phyloP scores from a whole-genome alignment of 2,329 filamentous ascomycete species.

The Fusarium illudens region DNA sequence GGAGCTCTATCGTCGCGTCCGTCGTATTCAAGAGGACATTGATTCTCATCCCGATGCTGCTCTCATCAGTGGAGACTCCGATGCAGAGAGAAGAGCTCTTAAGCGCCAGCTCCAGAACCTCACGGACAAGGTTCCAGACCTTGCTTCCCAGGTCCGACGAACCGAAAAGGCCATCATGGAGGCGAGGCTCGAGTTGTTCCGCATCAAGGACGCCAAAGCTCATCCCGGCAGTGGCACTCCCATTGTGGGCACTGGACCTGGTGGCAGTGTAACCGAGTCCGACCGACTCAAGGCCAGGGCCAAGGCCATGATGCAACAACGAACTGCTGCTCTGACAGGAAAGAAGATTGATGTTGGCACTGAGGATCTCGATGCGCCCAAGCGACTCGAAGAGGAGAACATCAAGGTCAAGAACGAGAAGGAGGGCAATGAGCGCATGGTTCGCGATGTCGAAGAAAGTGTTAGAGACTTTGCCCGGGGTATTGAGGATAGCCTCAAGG shows the following conservation, averaged over 20 bases:
- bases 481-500: constrained; percentile 87
- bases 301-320: constrained; percentile 98
- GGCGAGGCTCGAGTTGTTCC: constrained; percentile 89
- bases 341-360: constrained; percentile 74
- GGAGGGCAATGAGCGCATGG: constrained; percentile 96
- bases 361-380: constrained; percentile 80
- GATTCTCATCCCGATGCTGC: constrained; percentile 84
- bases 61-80: constrained; percentile 77
- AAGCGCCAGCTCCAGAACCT: constrained; percentile 89
- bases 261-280: constrained; percentile 88
- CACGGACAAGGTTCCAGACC: constrained; percentile 88
- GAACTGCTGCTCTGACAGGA: constrained; percentile 89
- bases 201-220: constrained; percentile 90
- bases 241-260: constrained; percentile 92
- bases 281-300: constrained; percentile 94
- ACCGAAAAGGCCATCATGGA: constrained; percentile 94
- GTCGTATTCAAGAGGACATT: constrained; percentile 92
- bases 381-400: constrained; percentile 88
- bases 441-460: constrained; percentile 94
- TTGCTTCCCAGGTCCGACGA: constrained; percentile 90
- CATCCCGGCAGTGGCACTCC: constrained; percentile 81
- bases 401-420: constrained; percentile 82
- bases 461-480: constrained; percentile 86
- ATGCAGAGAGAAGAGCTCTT: constrained; percentile 84
- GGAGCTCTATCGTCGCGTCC: constrained; percentile 90